Percentiles rank a stretch among this genome's conserved stretches.
Evolutionary conservation across 805 yeast species (phyloP).

Genomic region (Saccharomycopsis schoenii): DNA sequence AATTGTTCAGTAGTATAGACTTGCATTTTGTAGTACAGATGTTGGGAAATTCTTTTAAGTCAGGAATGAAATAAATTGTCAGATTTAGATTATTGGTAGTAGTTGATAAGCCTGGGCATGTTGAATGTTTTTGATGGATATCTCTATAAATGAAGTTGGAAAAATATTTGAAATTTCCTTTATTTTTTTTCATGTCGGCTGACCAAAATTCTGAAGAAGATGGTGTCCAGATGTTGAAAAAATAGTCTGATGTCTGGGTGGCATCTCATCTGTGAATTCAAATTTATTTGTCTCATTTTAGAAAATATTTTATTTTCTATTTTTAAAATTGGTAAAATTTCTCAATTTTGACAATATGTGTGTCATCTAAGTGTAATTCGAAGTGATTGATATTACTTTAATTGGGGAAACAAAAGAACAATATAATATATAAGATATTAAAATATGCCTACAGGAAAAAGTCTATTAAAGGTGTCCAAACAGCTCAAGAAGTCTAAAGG

Average conservation of each 20-base stretch:
- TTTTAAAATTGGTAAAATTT: too few relatives aligned
- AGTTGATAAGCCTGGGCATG: neutral
- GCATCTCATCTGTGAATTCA: neutral
- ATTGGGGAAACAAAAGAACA: neutral
- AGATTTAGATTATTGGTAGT: too few relatives aligned
- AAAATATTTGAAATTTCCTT: neutral
- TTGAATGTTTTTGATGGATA: neutral
- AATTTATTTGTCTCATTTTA: neutral
- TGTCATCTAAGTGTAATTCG: too few relatives aligned
- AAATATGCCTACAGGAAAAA: conserved; percentile 59
- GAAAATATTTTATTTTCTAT: too few relatives aligned
- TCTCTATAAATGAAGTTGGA: neutral
- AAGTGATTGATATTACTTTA: neutral
- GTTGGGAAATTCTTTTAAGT: too few relatives aligned
- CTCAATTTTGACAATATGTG: neutral
- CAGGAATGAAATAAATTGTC: too few relatives aligned
- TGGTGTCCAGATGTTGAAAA: neutral
- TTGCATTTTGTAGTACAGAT: neutral
- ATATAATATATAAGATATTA: neutral
- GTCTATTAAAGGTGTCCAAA: conserved; percentile 55
- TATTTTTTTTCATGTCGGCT: neutral
- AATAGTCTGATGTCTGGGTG: neutral
- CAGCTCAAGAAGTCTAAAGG: conserved; percentile 44
- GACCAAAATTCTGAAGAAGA: neutral
- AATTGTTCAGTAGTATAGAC: conserved; percentile 63